Percentiles rank a stretch among this genome's conserved stretches.
These are phyloP conservation scores for Mariannaea elegans DNA, from an alignment of 2,329 filamentous ascomycete species.

Conservation along the genomic window DNA sequence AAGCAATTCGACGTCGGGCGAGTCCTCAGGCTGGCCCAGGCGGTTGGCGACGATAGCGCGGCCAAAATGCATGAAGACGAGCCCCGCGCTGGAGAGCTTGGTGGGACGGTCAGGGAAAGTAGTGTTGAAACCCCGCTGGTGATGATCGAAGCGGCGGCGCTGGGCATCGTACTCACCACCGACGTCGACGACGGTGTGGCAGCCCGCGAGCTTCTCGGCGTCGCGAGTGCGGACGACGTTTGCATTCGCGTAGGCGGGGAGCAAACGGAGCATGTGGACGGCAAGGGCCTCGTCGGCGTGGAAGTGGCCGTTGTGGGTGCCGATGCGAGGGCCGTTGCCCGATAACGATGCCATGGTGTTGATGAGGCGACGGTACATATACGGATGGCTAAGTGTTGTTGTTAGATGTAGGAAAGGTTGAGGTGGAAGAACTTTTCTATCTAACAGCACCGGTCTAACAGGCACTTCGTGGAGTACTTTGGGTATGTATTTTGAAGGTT, in stretches of 20 bases:
- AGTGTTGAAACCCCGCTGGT: slow-evolving; percentile 89
- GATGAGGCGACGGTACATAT: slow-evolving; percentile 46
- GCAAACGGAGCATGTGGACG: slow-evolving; percentile 91
- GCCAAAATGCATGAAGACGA: slow-evolving; percentile 97
- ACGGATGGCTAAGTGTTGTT: slow-evolving; percentile 17
- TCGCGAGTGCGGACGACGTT: slow-evolving; percentile 88
- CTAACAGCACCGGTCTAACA: too few relatives aligned
- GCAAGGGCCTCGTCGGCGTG: slow-evolving; percentile 98
- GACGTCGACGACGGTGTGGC: slow-evolving; percentile 98
- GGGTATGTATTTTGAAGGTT: too few relatives aligned
- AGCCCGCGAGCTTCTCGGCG: slow-evolving; percentile 76
- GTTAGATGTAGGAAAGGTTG: neutral
- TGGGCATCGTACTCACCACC: slow-evolving; percentile 88
- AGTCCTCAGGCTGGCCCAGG: slow-evolving; percentile 63
- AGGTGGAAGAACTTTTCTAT: neutral
- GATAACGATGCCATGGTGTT: slow-evolving; percentile 67
- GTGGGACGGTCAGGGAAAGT: slow-evolving; percentile 86
- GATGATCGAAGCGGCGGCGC: slow-evolving; percentile 89
- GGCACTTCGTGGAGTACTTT: too few relatives aligned
- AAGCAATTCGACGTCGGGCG: slow-evolving; percentile 75
- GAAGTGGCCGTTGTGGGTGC: slow-evolving; percentile 98
- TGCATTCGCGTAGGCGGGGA: slow-evolving; percentile 80
- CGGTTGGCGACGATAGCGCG: slow-evolving; percentile 76
- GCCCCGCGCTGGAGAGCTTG: slow-evolving; percentile 91
- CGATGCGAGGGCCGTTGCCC: slow-evolving; percentile 70